Conservation (phyloP, 768 basidiomycete species). For the Auriscalpium microsporum region DNA sequence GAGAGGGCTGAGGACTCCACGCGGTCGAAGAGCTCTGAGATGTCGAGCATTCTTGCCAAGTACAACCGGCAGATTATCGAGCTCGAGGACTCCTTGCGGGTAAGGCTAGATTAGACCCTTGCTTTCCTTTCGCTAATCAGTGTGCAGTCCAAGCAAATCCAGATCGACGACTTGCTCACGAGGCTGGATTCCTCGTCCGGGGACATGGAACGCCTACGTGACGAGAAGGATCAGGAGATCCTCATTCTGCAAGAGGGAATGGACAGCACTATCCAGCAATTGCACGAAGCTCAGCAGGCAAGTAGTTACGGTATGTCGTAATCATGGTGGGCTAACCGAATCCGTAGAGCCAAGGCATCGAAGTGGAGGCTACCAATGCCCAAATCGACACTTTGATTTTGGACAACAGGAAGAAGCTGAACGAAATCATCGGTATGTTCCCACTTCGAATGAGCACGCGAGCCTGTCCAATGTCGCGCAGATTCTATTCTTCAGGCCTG, state of each 20-base stretch:
- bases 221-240: conserved; percentile 97
- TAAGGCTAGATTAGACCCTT: conserved; percentile 28
- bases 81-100: conserved; percentile 90
- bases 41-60: conserved; percentile 78
- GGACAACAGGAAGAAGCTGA: conserved; percentile 95
- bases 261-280: conserved; percentile 83
- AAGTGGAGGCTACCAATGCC: conserved; percentile 88
- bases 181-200: conserved; percentile 68
- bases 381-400: conserved; percentile 96
- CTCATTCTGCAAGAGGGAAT: conserved; percentile 92
- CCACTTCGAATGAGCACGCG: conserved; percentile 2
- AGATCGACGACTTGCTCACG: conserved; percentile 85
- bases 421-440: conserved; percentile 81
- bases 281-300: conserved; percentile 83
- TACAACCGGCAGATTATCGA: conserved; percentile 95
- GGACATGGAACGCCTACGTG: conserved; percentile 75
- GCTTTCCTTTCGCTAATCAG: conserved; percentile 4
- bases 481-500: conserved; percentile 71
- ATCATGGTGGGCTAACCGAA: conserved; percentile 3
- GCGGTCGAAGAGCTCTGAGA: conserved; percentile 87
- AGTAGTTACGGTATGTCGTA: conserved; percentile 1
- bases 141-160: conserved; percentile 82
- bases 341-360: conserved; percentile 66
- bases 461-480: neutral
- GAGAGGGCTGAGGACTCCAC: conserved; percentile 95